Evolutionary conservation across 805 yeast species (phyloP).

Genomic region (Candida dajiaensis): DNA sequence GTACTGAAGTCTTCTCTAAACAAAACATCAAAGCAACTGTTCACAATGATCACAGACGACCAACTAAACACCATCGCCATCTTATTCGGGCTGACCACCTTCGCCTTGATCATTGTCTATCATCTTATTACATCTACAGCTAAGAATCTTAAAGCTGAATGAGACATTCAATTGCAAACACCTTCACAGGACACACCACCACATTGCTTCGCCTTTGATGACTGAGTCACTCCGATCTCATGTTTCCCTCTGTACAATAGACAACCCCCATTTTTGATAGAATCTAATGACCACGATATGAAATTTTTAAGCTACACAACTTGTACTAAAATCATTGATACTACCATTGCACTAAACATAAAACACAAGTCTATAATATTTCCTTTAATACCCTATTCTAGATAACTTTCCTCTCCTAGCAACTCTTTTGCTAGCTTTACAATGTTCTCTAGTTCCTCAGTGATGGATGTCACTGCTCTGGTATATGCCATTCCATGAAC

Average conservation of each 20-base stretch:
- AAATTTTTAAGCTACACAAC: not conserved
- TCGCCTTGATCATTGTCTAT: slow-evolving; percentile 65
- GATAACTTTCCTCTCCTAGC: slow-evolving; percentile 36
- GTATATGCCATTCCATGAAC: slow-evolving; percentile 46
- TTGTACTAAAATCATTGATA: not conserved
- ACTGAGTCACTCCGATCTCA: not conserved
- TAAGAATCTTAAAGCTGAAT: slow-evolving; percentile 10
- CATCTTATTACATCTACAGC: slow-evolving; percentile 56
- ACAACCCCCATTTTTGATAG: not conserved
- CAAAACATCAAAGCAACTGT: not conserved
- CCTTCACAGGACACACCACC: not conserved
- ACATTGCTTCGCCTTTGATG: not conserved
- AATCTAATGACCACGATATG: not conserved
- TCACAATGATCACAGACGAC: slow-evolving; percentile 71
- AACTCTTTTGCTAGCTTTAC: slow-evolving; percentile 33
- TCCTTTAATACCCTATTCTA: not conserved
- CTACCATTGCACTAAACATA: not conserved
- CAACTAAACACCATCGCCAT: slow-evolving; percentile 73
- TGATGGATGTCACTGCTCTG: slow-evolving; percentile 40
- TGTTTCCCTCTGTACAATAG: not conserved
- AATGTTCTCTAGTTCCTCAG: slow-evolving; percentile 35
- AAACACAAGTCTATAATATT: not conserved
- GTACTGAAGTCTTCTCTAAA: no score
- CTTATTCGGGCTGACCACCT: slow-evolving; percentile 64
- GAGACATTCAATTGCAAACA: not conserved